Evolutionary conservation across 176 grass and related monocot species (phyloP).

Genomic region (Oropetium thomaeum): DNA sequence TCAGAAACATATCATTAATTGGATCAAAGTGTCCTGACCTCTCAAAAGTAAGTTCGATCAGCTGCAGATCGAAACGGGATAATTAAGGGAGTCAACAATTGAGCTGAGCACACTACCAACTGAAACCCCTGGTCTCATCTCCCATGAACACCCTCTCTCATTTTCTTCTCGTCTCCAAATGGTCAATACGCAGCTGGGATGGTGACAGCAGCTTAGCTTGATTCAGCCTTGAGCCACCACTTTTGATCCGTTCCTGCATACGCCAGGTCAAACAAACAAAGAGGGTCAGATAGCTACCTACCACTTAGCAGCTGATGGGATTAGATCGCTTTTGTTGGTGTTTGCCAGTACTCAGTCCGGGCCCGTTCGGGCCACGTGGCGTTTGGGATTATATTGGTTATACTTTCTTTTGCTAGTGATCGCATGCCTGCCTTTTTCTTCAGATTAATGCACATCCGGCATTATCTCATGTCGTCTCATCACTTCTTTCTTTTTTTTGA

Average conservation of each 20-base stretch:
- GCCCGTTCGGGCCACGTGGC: too few species aligned
- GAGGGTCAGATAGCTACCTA: conserved; percentile 4
- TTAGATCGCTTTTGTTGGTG: not conserved
- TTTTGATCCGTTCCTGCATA: not conserved
- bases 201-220: not conserved
- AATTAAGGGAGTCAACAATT: conserved; percentile 12
- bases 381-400: too few species aligned
- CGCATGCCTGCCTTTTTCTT: too few species aligned
- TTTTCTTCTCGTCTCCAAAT: not conserved
- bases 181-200: conserved; percentile 13
- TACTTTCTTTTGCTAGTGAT: too few species aligned
- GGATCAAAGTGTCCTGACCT: not conserved
- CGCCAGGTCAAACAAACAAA: conserved; percentile 1
- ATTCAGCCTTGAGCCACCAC: conserved; percentile 7
- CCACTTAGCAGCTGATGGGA: not conserved
- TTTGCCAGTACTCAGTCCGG: too few species aligned
- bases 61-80: not conserved
- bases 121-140: not conserved
- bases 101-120: conserved; percentile 10
- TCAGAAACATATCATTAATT: not conserved
- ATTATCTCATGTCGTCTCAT: too few species aligned
- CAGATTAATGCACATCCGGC: too few species aligned
- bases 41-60: not conserved
- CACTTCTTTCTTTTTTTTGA: too few species aligned
- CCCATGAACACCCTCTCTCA: not conserved